Percentiles rank a stretch among this genome's conserved stretches.
Evolutionary conservation across 75 land plant species (phyloP).

Genomic region (Chamaecyparis obtusa): DNA sequence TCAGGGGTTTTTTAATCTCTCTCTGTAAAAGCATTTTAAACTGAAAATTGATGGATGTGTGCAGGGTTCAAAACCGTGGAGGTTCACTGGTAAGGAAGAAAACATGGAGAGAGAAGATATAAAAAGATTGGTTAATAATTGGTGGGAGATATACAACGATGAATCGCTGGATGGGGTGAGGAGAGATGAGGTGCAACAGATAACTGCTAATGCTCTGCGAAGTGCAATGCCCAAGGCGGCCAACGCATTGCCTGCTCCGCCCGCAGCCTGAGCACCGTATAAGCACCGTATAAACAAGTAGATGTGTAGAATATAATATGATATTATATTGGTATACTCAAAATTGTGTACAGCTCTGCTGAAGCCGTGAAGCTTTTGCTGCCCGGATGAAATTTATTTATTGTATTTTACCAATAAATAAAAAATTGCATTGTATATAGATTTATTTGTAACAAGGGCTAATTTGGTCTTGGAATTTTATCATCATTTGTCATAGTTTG

Average conservation of each 20-base stretch:
- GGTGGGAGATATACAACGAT: constrained; percentile 65
- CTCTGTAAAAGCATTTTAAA: not conserved
- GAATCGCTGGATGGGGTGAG: constrained; percentile 25
- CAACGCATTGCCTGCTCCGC: not conserved
- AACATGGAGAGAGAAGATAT: constrained; percentile 72
- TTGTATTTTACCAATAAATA: too few species aligned
- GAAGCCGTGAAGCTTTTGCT: too few species aligned
- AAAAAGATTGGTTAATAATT: constrained; percentile 52
- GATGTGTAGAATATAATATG: too few species aligned
- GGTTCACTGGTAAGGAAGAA: constrained; percentile 58
- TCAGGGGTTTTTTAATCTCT: not conserved
- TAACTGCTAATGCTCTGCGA: not conserved
- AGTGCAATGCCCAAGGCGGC: not conserved
- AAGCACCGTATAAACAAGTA: too few species aligned
- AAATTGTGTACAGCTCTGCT: too few species aligned
- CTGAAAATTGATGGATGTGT: not conserved
- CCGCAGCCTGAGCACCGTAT: constrained; percentile 6
- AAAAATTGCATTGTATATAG: too few species aligned
- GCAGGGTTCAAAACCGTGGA: constrained; percentile 77
- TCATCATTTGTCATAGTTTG: too few species aligned
- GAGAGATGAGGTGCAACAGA: not conserved
- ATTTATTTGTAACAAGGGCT: too few species aligned
- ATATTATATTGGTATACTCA: too few species aligned
- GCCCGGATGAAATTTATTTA: too few species aligned
- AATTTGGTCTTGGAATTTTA: too few species aligned